Evolutionary conservation across 2,329 filamentous ascomycete species (phyloP).

Genomic region (Cladosporium halotolerans): DNA sequence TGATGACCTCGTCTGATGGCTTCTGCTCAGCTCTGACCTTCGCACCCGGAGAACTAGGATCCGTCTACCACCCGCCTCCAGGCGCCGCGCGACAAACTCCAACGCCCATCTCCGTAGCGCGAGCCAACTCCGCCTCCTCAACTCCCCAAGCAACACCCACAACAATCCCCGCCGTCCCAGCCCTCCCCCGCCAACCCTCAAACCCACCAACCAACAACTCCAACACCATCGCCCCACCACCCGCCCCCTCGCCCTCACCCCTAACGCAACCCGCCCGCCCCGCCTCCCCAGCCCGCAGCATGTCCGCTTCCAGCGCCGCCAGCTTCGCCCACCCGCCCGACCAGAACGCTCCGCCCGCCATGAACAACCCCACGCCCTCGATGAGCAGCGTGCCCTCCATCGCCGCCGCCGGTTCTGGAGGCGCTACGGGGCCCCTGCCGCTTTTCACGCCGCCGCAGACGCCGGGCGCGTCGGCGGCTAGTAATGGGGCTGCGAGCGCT

Average conservation of each 20-base stretch:
- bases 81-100: slow-evolving; percentile 35
- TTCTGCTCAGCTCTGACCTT: slow-evolving; percentile 94
- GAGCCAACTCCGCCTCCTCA: slow-evolving; percentile 32
- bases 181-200: slow-evolving; percentile 57
- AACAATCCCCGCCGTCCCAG: slow-evolving; percentile 51
- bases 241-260: slow-evolving; percentile 50
- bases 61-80: slow-evolving; percentile 61
- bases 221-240: slow-evolving; percentile 11
- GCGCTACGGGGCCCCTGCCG: slow-evolving; percentile 48
- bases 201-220: slow-evolving; percentile 1
- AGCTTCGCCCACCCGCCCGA: slow-evolving; percentile 39
- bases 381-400: slow-evolving; percentile 29
- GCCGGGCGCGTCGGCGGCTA: slow-evolving; percentile 43
- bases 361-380: slow-evolving; percentile 30
- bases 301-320: slow-evolving; percentile 72
- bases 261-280: slow-evolving; percentile 49
- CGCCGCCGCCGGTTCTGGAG: slow-evolving; percentile 29
- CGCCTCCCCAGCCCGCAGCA: slow-evolving; percentile 75
- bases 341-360: slow-evolving; percentile 31
- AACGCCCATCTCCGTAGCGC: slow-evolving; percentile 34
- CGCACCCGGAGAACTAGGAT: slow-evolving; percentile 72
- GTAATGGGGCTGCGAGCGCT: slow-evolving; percentile 3
- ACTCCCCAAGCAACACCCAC: slow-evolving; percentile 35
- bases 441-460: slow-evolving; percentile 89
- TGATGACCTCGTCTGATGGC: slow-evolving; percentile 97